Evolutionary conservation across 106 monocot species (phyloP).

Genomic region (Dioscorea dumetorum): DNA sequence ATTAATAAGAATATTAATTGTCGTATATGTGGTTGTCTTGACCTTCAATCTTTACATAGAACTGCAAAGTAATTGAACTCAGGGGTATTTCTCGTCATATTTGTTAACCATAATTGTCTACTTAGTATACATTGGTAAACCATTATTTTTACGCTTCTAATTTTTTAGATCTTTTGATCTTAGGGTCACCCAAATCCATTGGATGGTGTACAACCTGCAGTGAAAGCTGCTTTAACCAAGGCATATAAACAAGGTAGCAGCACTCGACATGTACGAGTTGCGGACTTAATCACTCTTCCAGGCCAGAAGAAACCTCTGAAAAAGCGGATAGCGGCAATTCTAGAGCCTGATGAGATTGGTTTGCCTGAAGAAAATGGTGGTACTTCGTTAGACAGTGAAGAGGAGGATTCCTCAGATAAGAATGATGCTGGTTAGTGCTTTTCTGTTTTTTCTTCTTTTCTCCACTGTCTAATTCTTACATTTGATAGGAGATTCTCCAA

Average conservation of each 20-base stretch:
- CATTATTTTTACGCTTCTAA: too few relatives aligned
- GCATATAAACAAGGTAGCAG: slow-evolving; percentile 85
- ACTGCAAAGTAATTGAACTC: too few relatives aligned
- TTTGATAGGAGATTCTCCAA: too few relatives aligned
- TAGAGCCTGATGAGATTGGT: slow-evolving; percentile 64
- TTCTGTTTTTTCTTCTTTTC: neutral
- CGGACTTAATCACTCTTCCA: slow-evolving; percentile 77
- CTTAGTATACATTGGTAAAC: too few relatives aligned
- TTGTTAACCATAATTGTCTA: too few relatives aligned
- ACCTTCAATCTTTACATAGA: too few relatives aligned
- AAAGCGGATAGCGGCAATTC: slow-evolving; percentile 80
- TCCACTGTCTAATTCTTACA: too few relatives aligned
- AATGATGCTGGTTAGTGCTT: slow-evolving; percentile 48
- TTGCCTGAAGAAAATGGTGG: slow-evolving; percentile 50
- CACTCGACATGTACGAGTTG: slow-evolving; percentile 52
- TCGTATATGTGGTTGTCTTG: too few relatives aligned
- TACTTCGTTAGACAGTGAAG: slow-evolving; percentile 39
- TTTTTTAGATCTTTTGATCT: neutral
- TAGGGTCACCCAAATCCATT: slow-evolving; percentile 78
- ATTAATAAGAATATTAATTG: too few relatives aligned
- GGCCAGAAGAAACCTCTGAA: slow-evolving; percentile 85
- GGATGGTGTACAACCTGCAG: slow-evolving; percentile 73
- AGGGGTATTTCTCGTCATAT: too few relatives aligned
- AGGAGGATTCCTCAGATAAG: slow-evolving; percentile 36
- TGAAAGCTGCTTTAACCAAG: slow-evolving; percentile 84